Base-by-base conservation (phyloP, 306 rosid genomes). In the Senna siamea region DNA sequence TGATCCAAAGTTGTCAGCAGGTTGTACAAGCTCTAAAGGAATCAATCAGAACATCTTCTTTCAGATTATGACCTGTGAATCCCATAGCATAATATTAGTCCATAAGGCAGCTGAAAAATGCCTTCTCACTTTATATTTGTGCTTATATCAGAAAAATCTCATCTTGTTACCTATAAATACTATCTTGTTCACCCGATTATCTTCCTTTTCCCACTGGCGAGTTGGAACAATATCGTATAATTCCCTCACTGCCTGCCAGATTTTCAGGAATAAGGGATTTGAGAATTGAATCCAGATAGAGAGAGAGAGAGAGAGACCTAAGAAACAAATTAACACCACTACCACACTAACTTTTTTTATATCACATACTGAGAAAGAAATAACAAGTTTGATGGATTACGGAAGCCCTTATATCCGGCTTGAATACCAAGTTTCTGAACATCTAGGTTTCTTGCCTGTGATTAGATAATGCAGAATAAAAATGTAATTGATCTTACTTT, bases 171-270 rank as follows among this genome's bases (percentile, higher is more conserved):
- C 98, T 53, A 91, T 94, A 34, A 94, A 94, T 35, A 93, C 98
- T 84, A 93, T 88, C 88, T 86, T 91, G 80, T 89, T 93, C 58
- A 53, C 73, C 66, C 71, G 89, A 68, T 66, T 86, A 82, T 93
- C 98, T 66, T 87, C 90, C 38, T 73, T 63, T 28, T 61, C 85
- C 97, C 98, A 93, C 69, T 57, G 88, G 50, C 98, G 96, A 65
- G 94, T 82, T 46, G 98, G 90, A 74, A 91, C 92, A 66, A 93
- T 89, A 78, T 93, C 98, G 15, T 91, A 93, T 55, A 91, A 78
- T 73, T 93, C 97, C 70, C 73, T 88, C 79, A 93, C 98, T n/a
- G 89, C 97, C 98, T 91, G 91, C 78, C 60, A 75, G 3, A 72
- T 75, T 72, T 68, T 73, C 66, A 72, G 4, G 10, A 47, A 68